These are phyloP conservation scores for Exophiala mesophila DNA, from an alignment of 2,329 filamentous ascomycete species.

Conservation along the genomic window DNA sequence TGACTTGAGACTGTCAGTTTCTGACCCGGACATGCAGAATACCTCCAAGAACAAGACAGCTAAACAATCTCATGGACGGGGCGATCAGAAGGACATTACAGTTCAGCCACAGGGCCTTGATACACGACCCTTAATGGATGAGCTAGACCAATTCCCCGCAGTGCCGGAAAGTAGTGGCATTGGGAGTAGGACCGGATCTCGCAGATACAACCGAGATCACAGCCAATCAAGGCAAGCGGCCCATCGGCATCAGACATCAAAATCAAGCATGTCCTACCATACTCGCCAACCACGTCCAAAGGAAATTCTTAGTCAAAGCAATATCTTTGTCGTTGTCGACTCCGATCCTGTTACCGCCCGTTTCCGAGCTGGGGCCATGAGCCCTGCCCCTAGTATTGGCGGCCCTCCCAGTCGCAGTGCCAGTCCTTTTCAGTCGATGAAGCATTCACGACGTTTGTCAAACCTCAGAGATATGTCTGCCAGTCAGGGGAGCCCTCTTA, in stretches of 20 bases:
- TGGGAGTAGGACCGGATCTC: background rate
- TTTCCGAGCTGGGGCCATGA: slow-evolving; percentile 23
- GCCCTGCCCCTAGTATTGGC: slow-evolving; percentile 15
- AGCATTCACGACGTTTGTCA: slow-evolving; percentile 7
- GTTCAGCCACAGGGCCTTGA: background rate
- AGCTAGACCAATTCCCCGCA: slow-evolving; percentile 20
- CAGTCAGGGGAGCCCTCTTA: slow-evolving; percentile 4
- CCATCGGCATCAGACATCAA: slow-evolving; percentile 10
- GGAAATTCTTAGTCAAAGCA: slow-evolving; percentile 18
- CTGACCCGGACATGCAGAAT: background rate
- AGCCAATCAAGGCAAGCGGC: slow-evolving; percentile 2
- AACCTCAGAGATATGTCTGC: slow-evolving; percentile 13
- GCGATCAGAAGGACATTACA: background rate
- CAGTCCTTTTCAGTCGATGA: slow-evolving; percentile 4
- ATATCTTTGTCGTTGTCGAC: slow-evolving; percentile 23
- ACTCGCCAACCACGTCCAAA: background rate
- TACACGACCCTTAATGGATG: slow-evolving; percentile 3
- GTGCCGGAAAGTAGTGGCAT: slow-evolving; percentile 12
- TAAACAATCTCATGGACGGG: background rate
- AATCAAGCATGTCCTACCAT: background rate
- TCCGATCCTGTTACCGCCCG: slow-evolving; percentile 20
- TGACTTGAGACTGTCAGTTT: slow-evolving; percentile 12
- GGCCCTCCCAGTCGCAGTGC: slow-evolving; percentile 1
- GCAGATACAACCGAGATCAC: slow-evolving; percentile 1
- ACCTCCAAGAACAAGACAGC: background rate